Base-by-base conservation (phyloP, 495 filamentous ascomycete genomes). In the Recurvomyces mirabilis region DNA sequence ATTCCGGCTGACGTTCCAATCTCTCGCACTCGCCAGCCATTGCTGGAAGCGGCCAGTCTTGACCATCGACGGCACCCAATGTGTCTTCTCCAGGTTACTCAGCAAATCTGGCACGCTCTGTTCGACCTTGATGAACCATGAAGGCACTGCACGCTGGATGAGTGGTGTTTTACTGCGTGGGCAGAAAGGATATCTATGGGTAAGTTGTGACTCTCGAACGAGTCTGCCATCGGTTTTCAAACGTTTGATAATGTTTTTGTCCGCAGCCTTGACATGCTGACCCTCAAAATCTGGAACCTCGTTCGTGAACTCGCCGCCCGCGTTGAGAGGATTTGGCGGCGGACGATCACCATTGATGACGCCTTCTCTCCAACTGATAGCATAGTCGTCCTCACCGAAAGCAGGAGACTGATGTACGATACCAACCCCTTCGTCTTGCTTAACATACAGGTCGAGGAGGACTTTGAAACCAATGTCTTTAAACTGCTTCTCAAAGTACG, bases 361-460 rank as follows among this genome's bases (percentile, higher is more conserved):
- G 36, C 88, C 91, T 38, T 72, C 63, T 46, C 83, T 75, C 47
- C 88, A 53, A 2, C 84, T 85, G 31, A 89, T 77, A 50, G 78
- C 79, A 69, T 94, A 98, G 78, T 98, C 91, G 44, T 96, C 91
- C 64, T 94, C 87, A 70, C 91, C 91, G 60, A 88, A 96, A 0
- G 87, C 87, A 10, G 93, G 93, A 11, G 93, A 73, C 62, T 96
- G 88, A 64, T 98, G 91, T 20, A 98, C 91, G 41, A 98, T 80
- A 57, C 91, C 91, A 19, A 87, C 87, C 75, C 91, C 91, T 56
- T 84, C 87, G 47, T 94, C 89, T 18, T 84, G 75, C 15, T 85
- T 93, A 34, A 96, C 93, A 61, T 98, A 96, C 2, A 69, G 75
- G 24, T 84, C 91, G 51, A 84, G 89, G 51, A 94, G 57, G 10